Conservation (phyloP, 176 grass and related monocot genomes). For the Carex cristatella region DNA sequence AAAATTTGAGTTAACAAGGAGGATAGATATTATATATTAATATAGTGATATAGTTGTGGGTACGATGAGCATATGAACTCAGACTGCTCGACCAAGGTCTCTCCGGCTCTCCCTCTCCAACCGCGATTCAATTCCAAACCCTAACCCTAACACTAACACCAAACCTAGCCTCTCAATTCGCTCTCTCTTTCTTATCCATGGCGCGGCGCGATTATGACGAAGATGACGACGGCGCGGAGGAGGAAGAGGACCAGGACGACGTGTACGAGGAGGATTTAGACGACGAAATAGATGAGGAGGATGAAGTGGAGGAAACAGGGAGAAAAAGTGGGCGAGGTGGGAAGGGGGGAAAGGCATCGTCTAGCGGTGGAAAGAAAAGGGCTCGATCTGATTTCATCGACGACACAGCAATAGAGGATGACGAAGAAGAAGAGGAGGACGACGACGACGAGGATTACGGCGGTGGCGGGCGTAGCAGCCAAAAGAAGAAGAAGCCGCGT, state of each 20-base stretch:
- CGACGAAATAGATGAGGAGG: background rate
- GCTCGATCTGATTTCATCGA: slow-evolving; percentile 72
- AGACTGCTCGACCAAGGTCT: background rate
- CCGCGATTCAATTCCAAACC: background rate
- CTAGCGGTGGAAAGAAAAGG: slow-evolving; percentile 45
- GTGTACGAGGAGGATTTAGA: slow-evolving; percentile 16
- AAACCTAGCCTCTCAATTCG: background rate
- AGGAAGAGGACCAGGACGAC: slow-evolving; percentile 49
- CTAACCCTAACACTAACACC: slow-evolving; percentile 23
- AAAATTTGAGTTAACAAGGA: too few relatives aligned
- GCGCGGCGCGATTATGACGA: slow-evolving; percentile 52
- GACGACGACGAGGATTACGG: slow-evolving; percentile 29
- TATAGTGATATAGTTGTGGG: background rate
- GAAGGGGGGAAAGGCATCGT: slow-evolving; percentile 32
- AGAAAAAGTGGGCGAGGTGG: slow-evolving; percentile 50
- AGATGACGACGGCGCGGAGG: slow-evolving; percentile 52
- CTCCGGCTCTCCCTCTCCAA: background rate
- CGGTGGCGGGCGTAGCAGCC: too few relatives aligned
- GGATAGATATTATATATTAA: background rate
- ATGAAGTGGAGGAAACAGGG: slow-evolving; percentile 29
- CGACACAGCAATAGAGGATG: slow-evolving; percentile 83
- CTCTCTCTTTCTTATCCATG: slow-evolving; percentile 38
- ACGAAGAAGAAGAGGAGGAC: slow-evolving; percentile 63
- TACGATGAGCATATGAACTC: background rate
- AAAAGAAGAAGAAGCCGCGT: slow-evolving; percentile 22